Evolutionary conservation across 2,329 filamentous ascomycete species (phyloP), one percentile per base, ranked within the genome.

Genomic region (Rhexocercosporidium sp.): DNA sequence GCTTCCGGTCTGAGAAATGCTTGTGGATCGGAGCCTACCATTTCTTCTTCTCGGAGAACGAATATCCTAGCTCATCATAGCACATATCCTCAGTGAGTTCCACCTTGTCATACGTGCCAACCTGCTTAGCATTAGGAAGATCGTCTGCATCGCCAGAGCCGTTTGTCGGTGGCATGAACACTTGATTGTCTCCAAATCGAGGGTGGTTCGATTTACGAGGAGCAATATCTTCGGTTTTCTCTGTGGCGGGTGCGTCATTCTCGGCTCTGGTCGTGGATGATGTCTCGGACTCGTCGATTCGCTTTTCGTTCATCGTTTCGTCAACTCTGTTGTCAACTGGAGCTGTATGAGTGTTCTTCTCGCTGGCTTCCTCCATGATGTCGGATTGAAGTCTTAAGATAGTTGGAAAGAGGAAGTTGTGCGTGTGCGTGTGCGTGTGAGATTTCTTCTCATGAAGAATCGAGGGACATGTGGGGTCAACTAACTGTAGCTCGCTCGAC

Each of bases 21-120:
- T 25, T n/a, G 16, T 9, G 29, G 31, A 41, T 59, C 25, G n/a
- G n/a, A n/a, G 27, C 63, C 53, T 60, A 68, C 90, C 90, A 93
- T 79, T 93, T 93, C 79, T 88, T 90, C 80, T 79, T 84, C 14
- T 71, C 77, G 0, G 88, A 80, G 70, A 86, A 92, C 9, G 82
- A 81, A 75, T 84, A 92, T 61, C 89, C 90, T 0, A 93, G 82
- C 74, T 92, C 83, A 22, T 86, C 82, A 76, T 89, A 90, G 78
- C 88, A 91, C 72, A 91, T 88, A 39, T 84, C 82, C 71, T 86
- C 83, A 0, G 80, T 83, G 62, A 87, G 74, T 67, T 84, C 80
- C 7, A 73, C 62, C 56, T 74, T 72, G 46, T 70, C 73, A 20
- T 70, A 62, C 14, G 67, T 72, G 14, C 67, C 67, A 11, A 56